Evolutionary conservation across 2,329 filamentous ascomycete genomes (phyloP).

Genomic region (Colletotrichum abscissum): DNA sequence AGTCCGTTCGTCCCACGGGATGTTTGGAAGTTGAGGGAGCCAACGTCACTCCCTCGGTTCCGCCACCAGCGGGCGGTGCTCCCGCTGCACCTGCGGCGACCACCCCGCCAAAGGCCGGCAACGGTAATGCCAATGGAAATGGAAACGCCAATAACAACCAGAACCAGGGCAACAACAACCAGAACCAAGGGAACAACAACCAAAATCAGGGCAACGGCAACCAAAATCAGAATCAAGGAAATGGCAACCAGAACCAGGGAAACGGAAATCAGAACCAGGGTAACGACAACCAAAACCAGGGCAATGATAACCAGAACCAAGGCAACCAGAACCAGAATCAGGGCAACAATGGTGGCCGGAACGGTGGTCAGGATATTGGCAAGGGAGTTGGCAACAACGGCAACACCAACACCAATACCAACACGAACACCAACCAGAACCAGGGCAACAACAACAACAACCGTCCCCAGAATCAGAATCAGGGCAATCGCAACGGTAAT

Average conservation of each 20-base stretch:
- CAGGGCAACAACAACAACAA: not conserved
- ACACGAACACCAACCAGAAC: constrained; percentile 7
- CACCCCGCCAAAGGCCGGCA: not conserved
- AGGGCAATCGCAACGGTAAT: constrained; percentile 1
- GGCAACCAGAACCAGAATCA: constrained; percentile 3
- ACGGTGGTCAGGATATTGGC: not conserved
- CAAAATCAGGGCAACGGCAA: not conserved
- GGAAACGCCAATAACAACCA: not conserved
- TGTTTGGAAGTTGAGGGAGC: constrained; percentile 36
- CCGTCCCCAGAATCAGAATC: not conserved
- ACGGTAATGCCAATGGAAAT: not conserved
- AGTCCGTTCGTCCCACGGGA: constrained; percentile 35
- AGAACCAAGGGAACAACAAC: not conserved
- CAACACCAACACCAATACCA: not conserved
- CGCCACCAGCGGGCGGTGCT: not conserved
- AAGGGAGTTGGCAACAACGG: not conserved
- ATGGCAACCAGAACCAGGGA: not conserved
- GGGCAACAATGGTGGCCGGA: not conserved
- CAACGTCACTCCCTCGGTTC: constrained; percentile 21
- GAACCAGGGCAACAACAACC: not conserved
- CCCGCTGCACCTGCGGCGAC: constrained; percentile 8
- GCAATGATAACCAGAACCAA: not conserved
- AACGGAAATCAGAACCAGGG: not conserved
- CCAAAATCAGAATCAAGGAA: not conserved
- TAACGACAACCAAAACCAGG: not conserved